Evolutionary conservation across 345 rosid species (phyloP), one percentile per base, ranked within the genome.

Genomic region (Ceriops tagal): DNA sequence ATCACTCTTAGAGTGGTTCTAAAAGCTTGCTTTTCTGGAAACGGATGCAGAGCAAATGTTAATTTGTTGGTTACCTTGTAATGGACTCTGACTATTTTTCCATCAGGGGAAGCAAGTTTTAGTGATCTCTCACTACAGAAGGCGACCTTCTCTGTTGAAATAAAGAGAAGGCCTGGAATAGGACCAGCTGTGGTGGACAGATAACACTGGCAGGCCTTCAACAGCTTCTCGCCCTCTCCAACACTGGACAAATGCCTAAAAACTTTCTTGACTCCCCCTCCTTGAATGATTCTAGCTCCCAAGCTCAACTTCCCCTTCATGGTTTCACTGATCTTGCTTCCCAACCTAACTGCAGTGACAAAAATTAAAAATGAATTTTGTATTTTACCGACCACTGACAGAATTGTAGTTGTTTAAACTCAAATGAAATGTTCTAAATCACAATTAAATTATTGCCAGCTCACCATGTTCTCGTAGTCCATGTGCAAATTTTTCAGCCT

Each of bases 381-480:
- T 9, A 27, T 31, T 52, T 7, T 0, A 20, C 1, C 10, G 28
- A n/a, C 5, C 1, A 32, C 5, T 35, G 15, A 8, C 31, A 10
- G 22, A 24, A 10, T 39, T 4, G 11, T 39, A 9, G 46, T 7
- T 55, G 58, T 55, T 9, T 26, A 55, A 55, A 10, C 46, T 39
- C 58, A 55, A 22, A 55, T 55, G 27, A 8, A n/a, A 55, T 26
- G 22, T 24, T 18, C 26, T 24, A 7, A 3, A 20, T 24, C 8
- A 7, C 18, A 15, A 58, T 8, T 3, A 18, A 26, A 34, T 8
- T 30, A 16, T 20, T n/a, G 19, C 1, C 8, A 3, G 65, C 70
- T 63, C 82, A 82, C 81, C 82, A 65, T 87, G 96, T 71, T 89
- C 96, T 60, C 84, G 71, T 53, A 70, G 67, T 27, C 84, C 86